Evolutionary conservation across 139 green algal genomes (phyloP).

Genomic region (Tetraselmis striata): DNA sequence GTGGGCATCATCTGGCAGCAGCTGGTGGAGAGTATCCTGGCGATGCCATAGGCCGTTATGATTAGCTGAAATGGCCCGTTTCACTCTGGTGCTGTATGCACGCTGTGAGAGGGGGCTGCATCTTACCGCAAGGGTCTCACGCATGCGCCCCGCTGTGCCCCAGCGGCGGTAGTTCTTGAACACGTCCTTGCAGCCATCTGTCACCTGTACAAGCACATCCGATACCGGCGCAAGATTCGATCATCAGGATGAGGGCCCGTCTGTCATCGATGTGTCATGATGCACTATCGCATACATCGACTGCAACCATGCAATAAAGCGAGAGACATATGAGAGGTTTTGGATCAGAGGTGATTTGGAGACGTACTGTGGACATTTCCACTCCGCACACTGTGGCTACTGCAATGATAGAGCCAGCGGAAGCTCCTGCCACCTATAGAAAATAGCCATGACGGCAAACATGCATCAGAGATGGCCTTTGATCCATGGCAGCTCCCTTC

Average conservation of each 20-base stretch:
- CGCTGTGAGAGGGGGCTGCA: background rate
- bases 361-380: background rate
- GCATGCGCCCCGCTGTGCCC: background rate
- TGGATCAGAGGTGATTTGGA: too few species aligned
- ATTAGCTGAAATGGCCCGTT: too few species aligned
- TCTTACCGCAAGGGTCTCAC: background rate
- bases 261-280: background rate
- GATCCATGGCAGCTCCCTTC: too few species aligned
- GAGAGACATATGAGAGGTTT: background rate
- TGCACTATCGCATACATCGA: background rate
- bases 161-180: background rate
- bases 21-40: background rate
- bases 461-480: too few species aligned
- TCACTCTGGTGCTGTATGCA: too few species aligned
- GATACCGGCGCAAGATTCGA: background rate
- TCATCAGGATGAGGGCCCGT: background rate
- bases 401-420: background rate
- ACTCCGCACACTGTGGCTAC: background rate
- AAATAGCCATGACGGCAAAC: too few species aligned
- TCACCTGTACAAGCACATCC: background rate
- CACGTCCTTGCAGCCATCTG: background rate
- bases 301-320: background rate
- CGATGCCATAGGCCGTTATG: background rate
- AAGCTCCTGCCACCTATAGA: background rate
- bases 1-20: background rate